A percentile compares a stretch with the other conserved stretches of the same genome.
Evolutionary conservation across 2,329 filamentous ascomycete genomes (phyloP).

Genomic region (Aspergillus sp.): DNA sequence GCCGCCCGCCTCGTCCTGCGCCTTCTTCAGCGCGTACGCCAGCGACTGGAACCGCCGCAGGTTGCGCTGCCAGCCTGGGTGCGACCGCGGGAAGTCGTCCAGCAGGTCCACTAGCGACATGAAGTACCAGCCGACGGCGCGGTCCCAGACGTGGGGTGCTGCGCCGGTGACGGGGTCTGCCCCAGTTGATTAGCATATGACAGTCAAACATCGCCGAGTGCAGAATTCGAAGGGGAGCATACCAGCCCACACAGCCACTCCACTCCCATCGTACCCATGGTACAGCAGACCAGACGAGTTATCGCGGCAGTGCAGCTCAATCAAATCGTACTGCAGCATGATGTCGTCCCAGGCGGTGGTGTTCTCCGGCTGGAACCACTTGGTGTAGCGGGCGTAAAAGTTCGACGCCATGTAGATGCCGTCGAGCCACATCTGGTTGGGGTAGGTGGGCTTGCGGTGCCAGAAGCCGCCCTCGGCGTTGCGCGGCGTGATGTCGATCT

Average conservation of each 20-base stretch:
- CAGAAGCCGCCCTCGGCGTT: conserved; percentile 15
- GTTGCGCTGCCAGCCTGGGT: conserved; percentile 9
- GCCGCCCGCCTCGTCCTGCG: conserved; percentile 13
- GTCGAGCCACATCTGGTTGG: conserved; percentile 19
- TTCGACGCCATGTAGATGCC: conserved; percentile 17
- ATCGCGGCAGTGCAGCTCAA: conserved; percentile 11
- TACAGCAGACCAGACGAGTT: conserved; percentile 6
- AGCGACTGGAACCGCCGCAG: conserved; percentile 14
- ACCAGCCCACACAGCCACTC: conserved; percentile 17
- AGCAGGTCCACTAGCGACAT: conserved; percentile 14
- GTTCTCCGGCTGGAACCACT: conserved; percentile 14
- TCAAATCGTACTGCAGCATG: conserved; percentile 14
- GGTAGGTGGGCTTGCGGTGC: conserved; percentile 16
- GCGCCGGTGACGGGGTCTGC: conserved; percentile 14
- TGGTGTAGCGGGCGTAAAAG: conserved; percentile 14
- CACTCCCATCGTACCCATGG: conserved; percentile 14
- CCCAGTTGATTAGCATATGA: too few species aligned
- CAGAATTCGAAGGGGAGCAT: background rate
- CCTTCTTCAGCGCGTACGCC: conserved; percentile 7
- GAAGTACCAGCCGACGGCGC: conserved; percentile 17
- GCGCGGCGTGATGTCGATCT: conserved; percentile 15
- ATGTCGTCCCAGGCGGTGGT: conserved; percentile 16
- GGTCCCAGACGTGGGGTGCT: conserved; percentile 13
- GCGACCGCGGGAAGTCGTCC: conserved; percentile 12
- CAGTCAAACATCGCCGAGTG: too few species aligned